A percentile compares a stretch with the other conserved stretches of the same genome.
Evolutionary conservation across 192 early-diverging fungal species (phyloP).

Genomic region (Coemansia aciculifera): DNA sequence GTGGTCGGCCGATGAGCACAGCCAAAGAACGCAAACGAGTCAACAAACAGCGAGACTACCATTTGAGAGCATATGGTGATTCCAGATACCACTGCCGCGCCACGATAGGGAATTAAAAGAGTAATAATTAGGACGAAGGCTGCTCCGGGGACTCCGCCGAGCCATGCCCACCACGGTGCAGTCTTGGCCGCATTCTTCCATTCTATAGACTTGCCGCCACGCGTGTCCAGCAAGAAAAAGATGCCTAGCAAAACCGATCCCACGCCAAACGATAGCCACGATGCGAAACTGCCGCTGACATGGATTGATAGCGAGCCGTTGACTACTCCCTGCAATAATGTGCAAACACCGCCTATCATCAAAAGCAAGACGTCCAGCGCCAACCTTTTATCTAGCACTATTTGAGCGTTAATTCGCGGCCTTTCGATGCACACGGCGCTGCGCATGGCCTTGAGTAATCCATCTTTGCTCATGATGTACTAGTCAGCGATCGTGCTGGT

Average conservation of each 20-base stretch:
- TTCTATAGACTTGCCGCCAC: slow-evolving; percentile 42
- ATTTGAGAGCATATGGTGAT: slow-evolving; percentile 55
- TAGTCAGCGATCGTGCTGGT: background rate
- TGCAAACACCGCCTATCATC: slow-evolving; percentile 45
- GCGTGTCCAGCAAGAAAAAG: slow-evolving; percentile 50
- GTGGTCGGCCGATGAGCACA: slow-evolving; percentile 42
- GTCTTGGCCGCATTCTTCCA: slow-evolving; percentile 49
- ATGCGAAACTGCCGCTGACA: slow-evolving; percentile 46
- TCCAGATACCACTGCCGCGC: slow-evolving; percentile 47
- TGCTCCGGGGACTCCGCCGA: slow-evolving; percentile 47
- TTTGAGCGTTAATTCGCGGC: slow-evolving; percentile 36
- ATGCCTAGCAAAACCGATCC: slow-evolving; percentile 47
- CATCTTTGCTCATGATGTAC: slow-evolving; percentile 27
- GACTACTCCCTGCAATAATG: slow-evolving; percentile 43
- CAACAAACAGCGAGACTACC: slow-evolving; percentile 46
- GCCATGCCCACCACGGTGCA: slow-evolving; percentile 54
- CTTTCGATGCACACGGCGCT: slow-evolving; percentile 41
- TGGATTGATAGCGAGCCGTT: slow-evolving; percentile 49
- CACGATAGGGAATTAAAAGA: slow-evolving; percentile 50
- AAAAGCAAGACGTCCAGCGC: slow-evolving; percentile 42
- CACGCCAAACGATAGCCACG: slow-evolving; percentile 53
- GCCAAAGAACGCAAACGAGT: slow-evolving; percentile 50
- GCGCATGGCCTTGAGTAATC: slow-evolving; percentile 39
- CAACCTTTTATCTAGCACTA: slow-evolving; percentile 49
- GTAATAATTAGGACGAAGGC: slow-evolving; percentile 55